phyloP scores from a whole-genome alignment of 2,329 filamentous ascomycete genomes.

The Pseudogymnoascus sp. region DNA sequence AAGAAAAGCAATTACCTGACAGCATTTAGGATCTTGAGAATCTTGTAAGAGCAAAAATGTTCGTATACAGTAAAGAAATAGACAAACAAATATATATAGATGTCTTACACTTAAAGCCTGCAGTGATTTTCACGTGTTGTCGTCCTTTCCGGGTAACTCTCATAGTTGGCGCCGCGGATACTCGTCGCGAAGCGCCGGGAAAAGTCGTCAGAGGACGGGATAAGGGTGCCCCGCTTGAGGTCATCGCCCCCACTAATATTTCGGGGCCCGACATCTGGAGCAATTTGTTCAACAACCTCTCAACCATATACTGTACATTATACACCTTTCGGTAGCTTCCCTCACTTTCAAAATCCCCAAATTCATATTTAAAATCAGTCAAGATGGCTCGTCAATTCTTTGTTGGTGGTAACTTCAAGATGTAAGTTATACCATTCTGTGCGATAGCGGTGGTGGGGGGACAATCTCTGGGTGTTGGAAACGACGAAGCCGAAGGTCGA shows the following conservation, averaged over 20 bases:
- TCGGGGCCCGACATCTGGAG: not conserved
- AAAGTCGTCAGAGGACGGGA: conserved; percentile 3
- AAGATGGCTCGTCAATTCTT: conserved; percentile 91
- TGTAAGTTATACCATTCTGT: conserved; percentile 49
- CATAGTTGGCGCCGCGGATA: not conserved
- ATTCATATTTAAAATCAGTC: conserved; percentile 16
- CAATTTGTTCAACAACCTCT: conserved; percentile 6
- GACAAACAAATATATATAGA: not conserved
- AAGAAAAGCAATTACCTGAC: not conserved
- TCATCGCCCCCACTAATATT: conserved; percentile 10
- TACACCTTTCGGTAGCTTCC: not conserved
- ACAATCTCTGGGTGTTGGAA: not conserved
- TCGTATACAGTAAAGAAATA: not conserved
- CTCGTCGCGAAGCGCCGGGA: not conserved
- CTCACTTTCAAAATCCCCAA: not conserved
- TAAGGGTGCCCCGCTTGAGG: conserved; percentile 7
- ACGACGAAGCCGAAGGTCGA: not conserved
- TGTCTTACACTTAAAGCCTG: not conserved
- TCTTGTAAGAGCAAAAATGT: not conserved
- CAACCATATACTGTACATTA: not conserved
- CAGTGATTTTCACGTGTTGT: not conserved
- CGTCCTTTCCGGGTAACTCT: conserved; percentile 1
- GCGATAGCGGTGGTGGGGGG: not conserved
- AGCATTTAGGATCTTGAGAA: not conserved
- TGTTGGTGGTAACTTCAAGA: conserved; percentile 99